Percentiles rank a stretch among this genome's conserved stretches.
Conservation (phyloP, 78 protist species). For the Ministeria vibrans region DNA sequence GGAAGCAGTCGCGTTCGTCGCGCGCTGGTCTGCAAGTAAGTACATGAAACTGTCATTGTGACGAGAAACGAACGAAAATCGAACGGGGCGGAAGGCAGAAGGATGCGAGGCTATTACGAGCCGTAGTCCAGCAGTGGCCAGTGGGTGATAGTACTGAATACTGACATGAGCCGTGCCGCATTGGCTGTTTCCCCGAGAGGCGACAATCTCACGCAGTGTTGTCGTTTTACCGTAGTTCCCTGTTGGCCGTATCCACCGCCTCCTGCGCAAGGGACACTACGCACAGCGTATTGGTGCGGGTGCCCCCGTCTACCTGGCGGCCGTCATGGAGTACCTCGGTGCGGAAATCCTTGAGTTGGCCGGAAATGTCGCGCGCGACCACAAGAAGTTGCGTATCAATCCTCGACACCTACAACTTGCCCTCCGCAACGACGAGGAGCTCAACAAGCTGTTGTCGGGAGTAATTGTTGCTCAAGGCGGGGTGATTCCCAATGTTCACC, state of each 20-base stretch:
- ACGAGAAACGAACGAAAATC: too few species aligned
- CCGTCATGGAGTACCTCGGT: constrained; percentile 93
- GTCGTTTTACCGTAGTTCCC: too few species aligned
- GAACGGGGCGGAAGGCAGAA: too few species aligned
- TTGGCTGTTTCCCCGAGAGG: too few species aligned
- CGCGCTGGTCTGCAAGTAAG: constrained; percentile 68
- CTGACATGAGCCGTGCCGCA: too few species aligned
- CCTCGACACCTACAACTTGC: constrained; percentile 95
- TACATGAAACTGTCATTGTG: too few species aligned
- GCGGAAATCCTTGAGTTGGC: constrained; percentile 95
- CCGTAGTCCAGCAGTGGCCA: too few species aligned
- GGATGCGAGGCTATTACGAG: too few species aligned
- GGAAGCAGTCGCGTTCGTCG: constrained; percentile 44
- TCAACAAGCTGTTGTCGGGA: constrained; percentile 77
- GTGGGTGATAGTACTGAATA: too few species aligned
- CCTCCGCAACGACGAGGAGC: constrained; percentile 93
- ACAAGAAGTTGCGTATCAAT: constrained; percentile 82
- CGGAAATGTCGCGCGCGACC: constrained; percentile 87
- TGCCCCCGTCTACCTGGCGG: constrained; percentile 92
- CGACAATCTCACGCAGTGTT: too few species aligned
- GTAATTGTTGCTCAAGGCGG: constrained; percentile 93
- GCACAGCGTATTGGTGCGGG: constrained; percentile 82
- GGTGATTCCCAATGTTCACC: constrained; percentile 91
- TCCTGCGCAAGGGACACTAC: constrained; percentile 63
- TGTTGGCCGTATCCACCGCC: constrained; percentile 81